Base-by-base conservation (phyloP, 176 grass and related monocot species). In the Lolium rigidum region DNA sequence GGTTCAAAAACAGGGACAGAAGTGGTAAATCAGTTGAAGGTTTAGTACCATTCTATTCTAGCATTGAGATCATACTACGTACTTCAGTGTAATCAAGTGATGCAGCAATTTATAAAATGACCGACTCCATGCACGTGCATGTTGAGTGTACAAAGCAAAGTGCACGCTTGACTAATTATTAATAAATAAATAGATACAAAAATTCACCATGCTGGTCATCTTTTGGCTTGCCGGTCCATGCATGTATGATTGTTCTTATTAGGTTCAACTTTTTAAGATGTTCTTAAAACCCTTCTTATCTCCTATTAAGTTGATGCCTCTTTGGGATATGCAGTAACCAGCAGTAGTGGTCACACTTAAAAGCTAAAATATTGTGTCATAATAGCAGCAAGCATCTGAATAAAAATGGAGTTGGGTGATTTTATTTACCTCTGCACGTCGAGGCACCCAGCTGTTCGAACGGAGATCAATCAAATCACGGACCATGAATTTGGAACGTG, bases 361-460 rank as follows among this genome's bases (percentile, higher is more conserved):
- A 62, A 52, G 18, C 7, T 25, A 38, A 46, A 44, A 82, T 71
- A 82, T 3, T 55, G 16, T 11, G 46, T 7, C n/a, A 4, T 75
- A 48, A 50, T 43, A 69, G 15, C 59, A 68, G 80, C 28, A 46
- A 54, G 56, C 15, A 18, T 48, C 31, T 47, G 52, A 77, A 17
- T 57, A n/a, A 13, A 50, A 38, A 63, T 43, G 43, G 16, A 81
- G 17, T 70, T 62, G 16, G 75, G 24, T 70, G 16, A 77, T 78
- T 90, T 78, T 38, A 50, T 72, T 84, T 85, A 97, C 94, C 94
- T 97, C 94, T 37, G 94, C 94, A 56, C 90, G 94, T 74, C 94
- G 94, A 62, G 94, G 94, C 21, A 97, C 94, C 94, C 94, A 97
- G 38, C 81, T 94, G 84, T 97, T 94, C 2, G 94, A 85, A 18